Base-by-base conservation (phyloP, 140 eudicot species). In the Senecio squalidus region DNA sequence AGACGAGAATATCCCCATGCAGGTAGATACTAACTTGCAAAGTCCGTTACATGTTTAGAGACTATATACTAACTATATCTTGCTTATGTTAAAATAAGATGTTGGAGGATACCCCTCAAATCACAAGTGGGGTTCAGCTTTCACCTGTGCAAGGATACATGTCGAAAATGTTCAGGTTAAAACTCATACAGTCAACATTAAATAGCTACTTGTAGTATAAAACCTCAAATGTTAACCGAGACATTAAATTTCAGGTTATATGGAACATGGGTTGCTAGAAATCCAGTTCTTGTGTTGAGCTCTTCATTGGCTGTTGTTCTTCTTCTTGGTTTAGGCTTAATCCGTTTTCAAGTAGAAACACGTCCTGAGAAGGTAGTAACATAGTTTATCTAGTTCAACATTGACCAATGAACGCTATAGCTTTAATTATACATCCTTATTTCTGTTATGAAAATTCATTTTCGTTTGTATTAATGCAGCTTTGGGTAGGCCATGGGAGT, bases 401-500 rank as follows among this genome's bases (percentile, higher is more conserved):
- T 15, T 46, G 24, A 21, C 47, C 30, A 13, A 40, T 7, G n/a
- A 27, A 52, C 28, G n/a, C n/a, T 58, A 34, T 43, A 11, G 33
- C 40, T 26, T 10, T 13, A 20, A 57, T 23, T 40, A 23, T 1
- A 15, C 38, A 24, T 24, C 16, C 9, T 6, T 58, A 18, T 60
- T n/a, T 10, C 16, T 41, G 10, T 28, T 44, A 17, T 44, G 14
- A 34, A n/a, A n/a, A n/a, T n/a, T n/a, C n/a, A 14, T 52, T 69
- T 54, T 11, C 6, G 33, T 26, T 58, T 52, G 52, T 63, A 9
- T 61, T 71, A 38, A 75, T 77, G 47, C 82, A 93, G 99, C 91
- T 93, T 54, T 93, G 99, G 99, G 99, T 93, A 45, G 95, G 95
- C 47, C 93, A 79, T 43, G 89, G 93, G 62, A 93, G 99, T 68